Conservation (phyloP, 331 rosid genomes). For the Telfairia occidentalis region DNA sequence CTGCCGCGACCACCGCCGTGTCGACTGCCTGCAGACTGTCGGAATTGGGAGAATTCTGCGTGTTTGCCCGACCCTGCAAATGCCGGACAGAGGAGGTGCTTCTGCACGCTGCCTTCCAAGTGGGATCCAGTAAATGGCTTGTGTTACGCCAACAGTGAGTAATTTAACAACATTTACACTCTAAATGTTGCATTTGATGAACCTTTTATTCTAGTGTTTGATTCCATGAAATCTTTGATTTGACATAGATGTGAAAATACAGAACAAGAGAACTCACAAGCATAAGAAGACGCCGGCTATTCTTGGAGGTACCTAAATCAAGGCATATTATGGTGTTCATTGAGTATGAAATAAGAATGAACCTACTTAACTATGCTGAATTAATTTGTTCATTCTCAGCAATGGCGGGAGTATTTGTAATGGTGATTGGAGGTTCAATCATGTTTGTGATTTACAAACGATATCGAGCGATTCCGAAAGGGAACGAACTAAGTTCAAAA, state of each 20-base stretch:
- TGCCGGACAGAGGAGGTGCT: constrained; percentile 42
- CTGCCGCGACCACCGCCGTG: constrained; percentile 50
- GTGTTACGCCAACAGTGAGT: constrained; percentile 44
- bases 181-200: not conserved
- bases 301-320: constrained; percentile 7
- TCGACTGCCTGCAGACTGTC: constrained; percentile 40
- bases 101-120: constrained; percentile 31
- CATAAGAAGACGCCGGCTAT: constrained; percentile 9
- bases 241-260: not conserved
- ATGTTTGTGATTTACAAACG: constrained; percentile 39
- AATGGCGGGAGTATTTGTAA: constrained; percentile 1
- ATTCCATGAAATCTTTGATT: constrained; percentile 3
- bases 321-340: not conserved
- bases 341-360: not conserved
- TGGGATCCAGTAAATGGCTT: constrained; percentile 56
- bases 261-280: not conserved
- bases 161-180: not conserved
- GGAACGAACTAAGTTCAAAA: constrained; percentile 33
- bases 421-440: constrained; percentile 14
- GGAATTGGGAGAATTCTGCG: constrained; percentile 29
- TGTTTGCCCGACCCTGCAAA: constrained; percentile 33
- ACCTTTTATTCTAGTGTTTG: not conserved
- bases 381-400: not conserved
- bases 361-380: not conserved
- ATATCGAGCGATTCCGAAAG: constrained; percentile 38